These are phyloP conservation scores for Apophysomyces elegans DNA, from an alignment of 371 early-diverging fungal genomes.

Conservation along the genomic window DNA sequence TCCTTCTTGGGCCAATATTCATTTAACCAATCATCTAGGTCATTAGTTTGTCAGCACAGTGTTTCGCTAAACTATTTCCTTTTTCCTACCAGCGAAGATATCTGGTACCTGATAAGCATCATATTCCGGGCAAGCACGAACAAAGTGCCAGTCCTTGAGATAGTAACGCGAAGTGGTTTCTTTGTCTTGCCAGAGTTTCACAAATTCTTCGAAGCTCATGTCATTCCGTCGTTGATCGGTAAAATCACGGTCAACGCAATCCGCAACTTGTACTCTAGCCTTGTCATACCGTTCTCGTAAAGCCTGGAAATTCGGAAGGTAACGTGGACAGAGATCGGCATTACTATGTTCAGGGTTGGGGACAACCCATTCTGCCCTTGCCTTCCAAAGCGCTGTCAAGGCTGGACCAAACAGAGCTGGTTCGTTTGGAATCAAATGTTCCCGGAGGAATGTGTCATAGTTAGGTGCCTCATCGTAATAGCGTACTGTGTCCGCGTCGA, in stretches of 20 bases:
- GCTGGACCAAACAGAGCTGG: conserved; percentile 67
- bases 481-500: conserved; percentile 22
- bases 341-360: conserved; percentile 9
- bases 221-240: conserved; percentile 62
- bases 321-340: conserved; percentile 14
- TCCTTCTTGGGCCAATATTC: conserved; percentile 58
- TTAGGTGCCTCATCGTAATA: conserved; percentile 48
- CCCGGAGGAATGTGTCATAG: conserved; percentile 55
- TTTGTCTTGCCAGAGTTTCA: conserved; percentile 45
- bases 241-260: conserved; percentile 58
- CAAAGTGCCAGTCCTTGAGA: conserved; percentile 78
- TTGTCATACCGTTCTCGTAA: conserved; percentile 36
- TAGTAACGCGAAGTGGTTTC: conserved; percentile 46
- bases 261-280: conserved; percentile 60
- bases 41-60: conserved; percentile 4
- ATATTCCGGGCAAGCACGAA: conserved; percentile 51
- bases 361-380: conserved; percentile 65
- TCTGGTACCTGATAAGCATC: conserved; percentile 53
- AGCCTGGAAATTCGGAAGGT: conserved; percentile 44
- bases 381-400: conserved; percentile 61
- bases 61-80: conserved; percentile 2
- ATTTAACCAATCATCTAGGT: conserved; percentile 77
- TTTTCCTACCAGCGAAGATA: conserved; percentile 52
- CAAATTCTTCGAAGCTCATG: conserved; percentile 61
- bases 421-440: conserved; percentile 59